Base-by-base conservation (phyloP, 192 early-diverging fungal genomes). In the Physocladia obscura region DNA sequence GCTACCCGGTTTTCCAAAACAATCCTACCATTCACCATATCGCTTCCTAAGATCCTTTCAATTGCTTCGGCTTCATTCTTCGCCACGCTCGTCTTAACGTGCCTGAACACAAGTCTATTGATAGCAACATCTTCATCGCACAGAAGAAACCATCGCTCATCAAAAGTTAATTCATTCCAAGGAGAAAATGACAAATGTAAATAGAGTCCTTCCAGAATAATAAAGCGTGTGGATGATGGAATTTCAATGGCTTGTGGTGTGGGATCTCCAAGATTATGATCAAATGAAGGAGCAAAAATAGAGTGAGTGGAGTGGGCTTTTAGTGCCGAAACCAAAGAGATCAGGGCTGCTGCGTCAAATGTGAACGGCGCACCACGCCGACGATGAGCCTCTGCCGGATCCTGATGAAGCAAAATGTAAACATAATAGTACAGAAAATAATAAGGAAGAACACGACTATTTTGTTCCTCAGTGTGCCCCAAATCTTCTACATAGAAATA, bases 281-380 rank as follows among this genome's bases (percentile, higher is more conserved):
- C 80, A 59, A 86, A 88, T 1, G 80, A 72, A 3, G 87, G 84
- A 38, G 76, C 77, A 0, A 1, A 24, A 4, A 78, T 29, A 2
- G 22, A 13, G 13, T 15, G 0, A 6, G 52, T 39, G 13, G 49
- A 26, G 26, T 27, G 1, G 3, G 55, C 21, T 44, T 67, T 55
- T 11, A 84, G 35, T 6, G 24, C 27, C 11, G 31, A 37, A 0
- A 84, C 52, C 2, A 80, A 40, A 0, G 8, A 37, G 1, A 78
- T 67, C 30, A 82, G 79, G 24, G 54, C 76, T 5, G 13, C 0
- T 19, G 71, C 68, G 60, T 84, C 80, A 51, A 86, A 88, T 1
- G 87, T 84, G 77, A 81, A 83, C 1, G 81, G 81, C 8, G 84
- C 82, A 5, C 87, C 87, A 1, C 87, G 74, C 0, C 79, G 72